phyloP scores from a whole-genome alignment of 2,329 filamentous ascomycete genomes.

The Aspergillus tamarii region DNA sequence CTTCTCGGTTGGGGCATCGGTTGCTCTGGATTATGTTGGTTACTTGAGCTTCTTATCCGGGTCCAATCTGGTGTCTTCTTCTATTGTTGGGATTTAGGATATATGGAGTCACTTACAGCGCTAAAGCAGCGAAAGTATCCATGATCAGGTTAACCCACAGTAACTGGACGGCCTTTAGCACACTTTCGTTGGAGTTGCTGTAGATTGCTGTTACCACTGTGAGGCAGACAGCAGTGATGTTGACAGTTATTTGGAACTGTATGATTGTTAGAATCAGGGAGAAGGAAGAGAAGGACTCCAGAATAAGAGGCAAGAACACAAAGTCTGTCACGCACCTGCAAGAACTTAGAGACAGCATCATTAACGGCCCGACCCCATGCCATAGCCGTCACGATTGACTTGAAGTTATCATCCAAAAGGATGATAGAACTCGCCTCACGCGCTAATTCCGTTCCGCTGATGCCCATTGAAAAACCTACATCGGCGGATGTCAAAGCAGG shows the following conservation, averaged over 20 bases:
- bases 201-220: conserved; percentile 84
- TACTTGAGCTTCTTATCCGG: background rate
- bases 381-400: conserved; percentile 63
- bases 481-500: conserved; percentile 65
- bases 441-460: conserved; percentile 65
- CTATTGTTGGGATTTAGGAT: background rate
- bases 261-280: background rate
- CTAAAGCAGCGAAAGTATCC: conserved; percentile 16
- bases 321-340: conserved; percentile 46
- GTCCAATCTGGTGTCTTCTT: background rate
- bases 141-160: conserved; percentile 95
- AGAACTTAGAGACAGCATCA: conserved; percentile 66
- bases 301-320: background rate
- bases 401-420: conserved; percentile 67
- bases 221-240: conserved; percentile 81
- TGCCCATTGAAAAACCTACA: conserved; percentile 67
- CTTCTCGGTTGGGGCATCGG: conserved; percentile 77
- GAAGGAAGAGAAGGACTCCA: too few relatives aligned
- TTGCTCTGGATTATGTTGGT: conserved; percentile 53
- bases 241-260: conserved; percentile 67
- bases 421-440: conserved; percentile 68
- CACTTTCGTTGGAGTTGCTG: conserved; percentile 62
- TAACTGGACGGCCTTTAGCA: conserved; percentile 83
- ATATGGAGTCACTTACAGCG: conserved; percentile 2
- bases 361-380: conserved; percentile 69